Base-by-base conservation (phyloP, 179 eudicot genomes). In the Carnegiea gigantea region DNA sequence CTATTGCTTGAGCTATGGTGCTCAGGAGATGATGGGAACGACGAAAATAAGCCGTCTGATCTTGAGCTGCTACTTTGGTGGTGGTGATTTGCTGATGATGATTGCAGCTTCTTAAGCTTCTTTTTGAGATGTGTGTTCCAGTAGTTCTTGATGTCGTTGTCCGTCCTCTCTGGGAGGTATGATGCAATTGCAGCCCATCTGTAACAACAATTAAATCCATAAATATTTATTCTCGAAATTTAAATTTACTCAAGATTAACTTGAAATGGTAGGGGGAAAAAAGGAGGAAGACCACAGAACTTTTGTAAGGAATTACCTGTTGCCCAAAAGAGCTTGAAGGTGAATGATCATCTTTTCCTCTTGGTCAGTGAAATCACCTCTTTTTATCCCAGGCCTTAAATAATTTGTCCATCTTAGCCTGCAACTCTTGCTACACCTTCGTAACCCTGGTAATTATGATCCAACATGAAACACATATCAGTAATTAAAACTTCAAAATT, bases 161-260 rank as follows among this genome's bases (percentile, higher is more conserved):
- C 97, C 23, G 97, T 94, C 64, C 98, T 90, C 71, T 93, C 94
- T 0, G 98, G 97, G 74, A 94, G 93, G 79, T 94, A 93, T 1
- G 98, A 93, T 71, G 98, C 98, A 75, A 95, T 95, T 46, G 97
- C 95, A 13, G 98, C 97, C 98, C 98, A 95, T 91, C 98, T 95
- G 85, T 73, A 84, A 20, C 46, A 73, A 59, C 10, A 67, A 24
- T 30, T 48, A 60, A 75, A 57, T 57, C n/a, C 62, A 57, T 57
- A 20, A 20, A 20, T 20, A 12, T 51, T 11, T 51, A 51, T 51
- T 57, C 62, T 57, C n/a, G 21, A 18, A 57, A 20, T 57, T 57
- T 57, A 57, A 20, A 54, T 48, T 48, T 2, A 57, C 5, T 51
- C 7, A 9, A 40, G 62, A 64, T 60, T 53, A 60, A 60, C 8